Evolutionary conservation across 805 yeast species (phyloP).

Genomic region (Cyberlindnera euphorbiae): DNA sequence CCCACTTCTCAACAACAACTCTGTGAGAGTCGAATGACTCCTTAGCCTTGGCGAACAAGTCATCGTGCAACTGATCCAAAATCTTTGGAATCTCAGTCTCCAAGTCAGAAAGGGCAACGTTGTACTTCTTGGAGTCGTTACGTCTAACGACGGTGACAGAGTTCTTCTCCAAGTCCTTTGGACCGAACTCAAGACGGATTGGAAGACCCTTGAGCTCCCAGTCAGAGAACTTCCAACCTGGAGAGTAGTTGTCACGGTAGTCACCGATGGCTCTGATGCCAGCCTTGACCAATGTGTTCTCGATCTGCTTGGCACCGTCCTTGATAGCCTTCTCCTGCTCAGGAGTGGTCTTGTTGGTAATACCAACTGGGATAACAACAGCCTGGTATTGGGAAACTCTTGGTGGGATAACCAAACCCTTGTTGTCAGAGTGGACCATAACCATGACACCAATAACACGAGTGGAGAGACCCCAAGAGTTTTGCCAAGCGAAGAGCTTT

Average conservation of each 20-base stretch:
- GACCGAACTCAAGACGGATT: slow-evolving; percentile 91
- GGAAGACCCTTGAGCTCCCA: slow-evolving; percentile 97
- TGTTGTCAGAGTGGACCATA: slow-evolving; percentile 97
- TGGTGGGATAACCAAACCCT: slow-evolving; percentile 97
- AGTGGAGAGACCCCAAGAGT: slow-evolving; percentile 99
- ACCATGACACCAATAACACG: slow-evolving; percentile 99
- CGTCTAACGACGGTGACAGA: slow-evolving; percentile 90
- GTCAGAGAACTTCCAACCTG: slow-evolving; percentile 98
- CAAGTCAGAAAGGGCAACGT: slow-evolving; percentile 61
- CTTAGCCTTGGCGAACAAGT: slow-evolving; percentile 74
- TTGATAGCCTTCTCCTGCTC: slow-evolving; percentile 69
- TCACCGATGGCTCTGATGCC: slow-evolving; percentile 81
- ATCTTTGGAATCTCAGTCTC: slow-evolving; percentile 65
- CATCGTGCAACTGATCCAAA: slow-evolving; percentile 76
- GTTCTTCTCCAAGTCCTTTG: slow-evolving; percentile 80
- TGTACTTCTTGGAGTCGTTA: slow-evolving; percentile 74
- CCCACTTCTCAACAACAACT: slow-evolving; percentile 77
- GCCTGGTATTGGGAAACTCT: slow-evolving; percentile 91
- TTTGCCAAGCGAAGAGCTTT: slow-evolving; percentile 86
- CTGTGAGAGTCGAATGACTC: slow-evolving; percentile 79
- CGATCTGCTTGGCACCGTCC: slow-evolving; percentile 67
- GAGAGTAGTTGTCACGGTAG: slow-evolving; percentile 89
- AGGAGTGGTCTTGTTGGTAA: slow-evolving; percentile 78
- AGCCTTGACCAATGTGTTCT: slow-evolving; percentile 49
- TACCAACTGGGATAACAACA: slow-evolving; percentile 91